phyloP scores from a whole-genome alignment of 1,284 basidiomycete genomes.

The Puccinia triticina region DNA sequence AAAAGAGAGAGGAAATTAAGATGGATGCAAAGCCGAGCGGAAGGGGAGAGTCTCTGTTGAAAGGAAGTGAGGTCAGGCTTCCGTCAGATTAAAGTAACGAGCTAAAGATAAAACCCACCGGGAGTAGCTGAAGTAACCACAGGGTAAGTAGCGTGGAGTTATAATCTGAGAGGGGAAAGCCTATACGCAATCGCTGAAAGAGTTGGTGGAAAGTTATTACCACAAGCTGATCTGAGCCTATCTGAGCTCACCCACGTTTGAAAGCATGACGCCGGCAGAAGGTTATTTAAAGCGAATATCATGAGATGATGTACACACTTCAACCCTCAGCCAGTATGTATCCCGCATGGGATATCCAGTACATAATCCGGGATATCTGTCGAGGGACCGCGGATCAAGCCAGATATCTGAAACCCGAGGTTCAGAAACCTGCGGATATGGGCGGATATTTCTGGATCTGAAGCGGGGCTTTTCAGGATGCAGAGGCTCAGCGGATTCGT shows the following conservation, averaged over 20 bases:
- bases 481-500: too few relatives aligned
- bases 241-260: constrained; percentile 45
- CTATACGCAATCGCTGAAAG: constrained; percentile 4
- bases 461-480: too few relatives aligned
- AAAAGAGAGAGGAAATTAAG: not conserved
- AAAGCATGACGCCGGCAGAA: constrained; percentile 40
- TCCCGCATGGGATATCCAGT: too few relatives aligned
- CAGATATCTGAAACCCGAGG: too few relatives aligned
- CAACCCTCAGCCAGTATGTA: too few relatives aligned
- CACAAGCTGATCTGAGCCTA: constrained; percentile 37
- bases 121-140: constrained; percentile 26
- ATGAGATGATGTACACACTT: constrained; percentile 44
- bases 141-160: constrained; percentile 29
- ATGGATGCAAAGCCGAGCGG: not conserved
- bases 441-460: too few relatives aligned
- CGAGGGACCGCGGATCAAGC: too few relatives aligned
- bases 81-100: not conserved
- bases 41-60: not conserved
- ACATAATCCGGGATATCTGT: too few relatives aligned
- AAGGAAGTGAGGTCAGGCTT: constrained; percentile 7
- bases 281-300: constrained; percentile 30
- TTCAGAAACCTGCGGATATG: too few relatives aligned
- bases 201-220: constrained; percentile 32
- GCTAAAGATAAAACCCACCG: constrained; percentile 36
- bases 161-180: constrained; percentile 27